A percentile compares a stretch with the other conserved stretches of the same genome.
These are phyloP conservation scores for Akanthomyces uredinophilus DNA, from an alignment of 2,329 filamentous ascomycete species.

Conservation along the genomic window DNA sequence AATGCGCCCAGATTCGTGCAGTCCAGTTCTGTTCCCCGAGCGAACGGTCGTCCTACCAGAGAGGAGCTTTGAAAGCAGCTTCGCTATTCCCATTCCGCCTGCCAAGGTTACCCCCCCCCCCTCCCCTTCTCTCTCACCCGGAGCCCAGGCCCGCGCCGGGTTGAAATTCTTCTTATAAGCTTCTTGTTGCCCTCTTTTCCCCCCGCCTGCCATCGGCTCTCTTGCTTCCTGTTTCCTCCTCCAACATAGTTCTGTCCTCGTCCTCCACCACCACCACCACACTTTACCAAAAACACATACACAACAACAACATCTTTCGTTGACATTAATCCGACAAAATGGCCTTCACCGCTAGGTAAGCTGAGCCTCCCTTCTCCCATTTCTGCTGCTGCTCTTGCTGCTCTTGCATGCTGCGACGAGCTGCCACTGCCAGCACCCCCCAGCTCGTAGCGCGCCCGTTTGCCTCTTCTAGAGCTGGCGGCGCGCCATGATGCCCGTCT, in stretches of 20 bases:
- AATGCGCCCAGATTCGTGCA: background rate
- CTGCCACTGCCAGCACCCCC: background rate
- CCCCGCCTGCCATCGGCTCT: background rate
- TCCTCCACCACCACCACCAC: background rate
- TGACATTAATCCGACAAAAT: conserved; percentile 35
- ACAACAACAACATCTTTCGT: background rate
- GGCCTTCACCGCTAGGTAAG: conserved; percentile 57
- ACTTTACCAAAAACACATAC: conserved; percentile 4
- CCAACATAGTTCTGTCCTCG: background rate
- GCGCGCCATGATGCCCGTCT: background rate
- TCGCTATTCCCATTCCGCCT: background rate
- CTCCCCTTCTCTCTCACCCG: no score
- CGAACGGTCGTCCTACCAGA: background rate
- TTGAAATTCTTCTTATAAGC: conserved; percentile 9
- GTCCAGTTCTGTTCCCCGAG: background rate
- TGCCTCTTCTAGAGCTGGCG: background rate
- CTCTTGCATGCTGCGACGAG: background rate
- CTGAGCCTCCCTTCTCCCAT: background rate
- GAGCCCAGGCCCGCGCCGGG: background rate
- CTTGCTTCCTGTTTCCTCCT: background rate
- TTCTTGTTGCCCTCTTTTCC: conserved; percentile 6
- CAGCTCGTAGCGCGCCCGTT: background rate
- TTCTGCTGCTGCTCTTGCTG: background rate
- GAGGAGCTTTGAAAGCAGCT: no score
- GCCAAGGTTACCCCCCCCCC: background rate